These are phyloP conservation scores for Hippophae rhamnoides DNA, from an alignment of 306 rosid genomes.

Conservation along the genomic window DNA sequence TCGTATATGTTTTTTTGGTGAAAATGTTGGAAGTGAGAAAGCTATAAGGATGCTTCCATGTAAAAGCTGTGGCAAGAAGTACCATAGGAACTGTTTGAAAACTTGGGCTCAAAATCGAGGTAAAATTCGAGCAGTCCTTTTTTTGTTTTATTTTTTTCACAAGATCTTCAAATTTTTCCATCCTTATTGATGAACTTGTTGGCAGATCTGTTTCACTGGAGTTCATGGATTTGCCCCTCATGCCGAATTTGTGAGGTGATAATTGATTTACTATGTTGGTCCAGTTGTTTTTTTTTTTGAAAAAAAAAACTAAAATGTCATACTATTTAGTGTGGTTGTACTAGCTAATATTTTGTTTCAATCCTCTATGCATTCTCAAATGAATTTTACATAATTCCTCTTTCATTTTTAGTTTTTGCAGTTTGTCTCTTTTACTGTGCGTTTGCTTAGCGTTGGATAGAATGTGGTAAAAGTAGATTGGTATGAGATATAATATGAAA, in stretches of 20 bases:
- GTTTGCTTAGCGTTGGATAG: not conserved
- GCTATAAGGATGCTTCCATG: conserved; percentile 90
- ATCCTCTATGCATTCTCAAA: not conserved
- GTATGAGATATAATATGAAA: not conserved
- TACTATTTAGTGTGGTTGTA: not conserved
- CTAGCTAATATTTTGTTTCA: not conserved
- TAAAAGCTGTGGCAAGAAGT: conserved; percentile 85
- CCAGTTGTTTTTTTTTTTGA: not conserved
- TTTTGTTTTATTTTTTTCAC: not conserved
- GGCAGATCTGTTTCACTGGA: conserved; percentile 56
- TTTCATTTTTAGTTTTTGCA: not conserved
- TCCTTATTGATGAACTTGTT: conserved; percentile 10
- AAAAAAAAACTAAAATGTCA: not conserved
- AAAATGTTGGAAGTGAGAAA: conserved; percentile 75
- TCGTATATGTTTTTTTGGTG: conserved; percentile 85
- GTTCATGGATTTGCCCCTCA: conserved; percentile 55
- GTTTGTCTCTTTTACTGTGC: not conserved
- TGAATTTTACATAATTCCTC: not conserved
- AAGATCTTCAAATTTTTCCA: not conserved
- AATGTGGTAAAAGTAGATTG: not conserved
- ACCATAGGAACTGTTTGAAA: conserved; percentile 89
- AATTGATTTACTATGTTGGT: not conserved
- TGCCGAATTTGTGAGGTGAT: conserved; percentile 56
- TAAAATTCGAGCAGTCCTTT: conserved; percentile 16
- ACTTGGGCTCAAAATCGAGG: conserved; percentile 93